phyloP scores from a whole-genome alignment of 2,329 filamentous ascomycete species.

The Colletotrichum siamense region DNA sequence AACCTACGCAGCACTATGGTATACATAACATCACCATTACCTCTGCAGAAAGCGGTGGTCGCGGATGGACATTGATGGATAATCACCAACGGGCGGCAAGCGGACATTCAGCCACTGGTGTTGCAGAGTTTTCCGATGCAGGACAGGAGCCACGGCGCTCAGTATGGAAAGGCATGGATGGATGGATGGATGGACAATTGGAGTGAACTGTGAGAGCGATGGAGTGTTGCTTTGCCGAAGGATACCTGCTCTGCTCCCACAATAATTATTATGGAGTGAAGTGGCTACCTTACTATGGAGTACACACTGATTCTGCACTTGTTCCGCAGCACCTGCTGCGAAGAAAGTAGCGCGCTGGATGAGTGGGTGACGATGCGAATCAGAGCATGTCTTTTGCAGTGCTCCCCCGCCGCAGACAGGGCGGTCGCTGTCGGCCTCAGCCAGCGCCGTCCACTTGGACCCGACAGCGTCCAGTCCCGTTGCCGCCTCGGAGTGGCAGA shows the following conservation, averaged over 20 bases:
- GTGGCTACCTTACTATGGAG: not conserved
- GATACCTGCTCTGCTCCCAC: not conserved
- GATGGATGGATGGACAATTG: not conserved
- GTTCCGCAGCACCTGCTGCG: not conserved
- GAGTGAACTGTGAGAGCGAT: not conserved
- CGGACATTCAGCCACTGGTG: not conserved
- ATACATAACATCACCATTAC: not conserved
- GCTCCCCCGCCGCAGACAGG: not conserved
- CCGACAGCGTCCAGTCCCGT: not conserved
- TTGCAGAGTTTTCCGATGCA: slow-evolving; percentile 21
- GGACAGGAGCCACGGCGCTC: not conserved
- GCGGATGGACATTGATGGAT: not conserved
- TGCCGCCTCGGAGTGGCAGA: slow-evolving; percentile 8
- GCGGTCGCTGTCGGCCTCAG: not conserved
- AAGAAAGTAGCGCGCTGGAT: not conserved
- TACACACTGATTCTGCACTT: not conserved
- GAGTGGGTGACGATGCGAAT: slow-evolving; percentile 7
- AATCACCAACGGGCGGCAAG: not conserved
- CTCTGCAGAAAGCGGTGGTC: not conserved
- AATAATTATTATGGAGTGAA: not conserved
- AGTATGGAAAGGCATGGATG: not conserved
- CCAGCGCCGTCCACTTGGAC: not conserved
- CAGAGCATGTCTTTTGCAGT: not conserved
- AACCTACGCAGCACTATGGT: not conserved
- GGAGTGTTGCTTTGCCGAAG: not conserved